These are phyloP conservation scores for Penicillium dipodomyicola DNA, from an alignment of 495 filamentous ascomycete species.

Conservation along the genomic window DNA sequence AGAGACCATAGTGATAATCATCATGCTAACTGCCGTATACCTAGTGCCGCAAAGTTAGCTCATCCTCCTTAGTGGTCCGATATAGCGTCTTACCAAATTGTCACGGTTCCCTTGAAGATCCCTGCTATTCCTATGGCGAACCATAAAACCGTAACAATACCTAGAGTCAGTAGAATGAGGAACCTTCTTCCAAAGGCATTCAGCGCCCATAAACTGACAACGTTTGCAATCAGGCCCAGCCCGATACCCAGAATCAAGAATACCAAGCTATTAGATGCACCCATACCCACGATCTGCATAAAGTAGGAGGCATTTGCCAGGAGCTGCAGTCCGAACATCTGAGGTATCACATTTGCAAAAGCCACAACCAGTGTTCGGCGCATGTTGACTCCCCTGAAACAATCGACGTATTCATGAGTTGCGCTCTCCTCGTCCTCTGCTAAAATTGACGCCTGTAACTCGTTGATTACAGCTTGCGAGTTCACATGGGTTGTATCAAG, in stretches of 20 bases:
- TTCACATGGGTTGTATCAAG: slow-evolving; percentile 16
- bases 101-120: slow-evolving; percentile 29
- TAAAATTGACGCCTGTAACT: slow-evolving; percentile 24
- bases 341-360: slow-evolving; percentile 34
- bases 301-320: slow-evolving; percentile 36
- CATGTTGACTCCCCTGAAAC: slow-evolving; percentile 43
- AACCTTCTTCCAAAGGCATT: slow-evolving; percentile 29
- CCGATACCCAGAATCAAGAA: slow-evolving; percentile 35
- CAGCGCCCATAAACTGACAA: slow-evolving; percentile 29
- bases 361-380: slow-evolving; percentile 48
- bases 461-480: slow-evolving; percentile 18
- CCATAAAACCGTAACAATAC: slow-evolving; percentile 26
- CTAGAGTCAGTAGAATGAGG: slow-evolving; percentile 23
- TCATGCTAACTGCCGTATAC: slow-evolving; percentile 32
- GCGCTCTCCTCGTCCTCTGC: slow-evolving; percentile 24
- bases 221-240: slow-evolving; percentile 32
- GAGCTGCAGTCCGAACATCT: slow-evolving; percentile 34
- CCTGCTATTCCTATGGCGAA: slow-evolving; percentile 35
- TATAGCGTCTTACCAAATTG: slow-evolving; percentile 26
- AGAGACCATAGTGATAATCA: slow-evolving; percentile 27
- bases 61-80: too few relatives aligned
- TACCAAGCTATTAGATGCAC: slow-evolving; percentile 27
- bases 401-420: slow-evolving; percentile 38
- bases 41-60: slow-evolving; percentile 13
- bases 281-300: slow-evolving; percentile 37